Conservation (phyloP, 768 basidiomycete species). For the Omphalotus guepiniiformis region DNA sequence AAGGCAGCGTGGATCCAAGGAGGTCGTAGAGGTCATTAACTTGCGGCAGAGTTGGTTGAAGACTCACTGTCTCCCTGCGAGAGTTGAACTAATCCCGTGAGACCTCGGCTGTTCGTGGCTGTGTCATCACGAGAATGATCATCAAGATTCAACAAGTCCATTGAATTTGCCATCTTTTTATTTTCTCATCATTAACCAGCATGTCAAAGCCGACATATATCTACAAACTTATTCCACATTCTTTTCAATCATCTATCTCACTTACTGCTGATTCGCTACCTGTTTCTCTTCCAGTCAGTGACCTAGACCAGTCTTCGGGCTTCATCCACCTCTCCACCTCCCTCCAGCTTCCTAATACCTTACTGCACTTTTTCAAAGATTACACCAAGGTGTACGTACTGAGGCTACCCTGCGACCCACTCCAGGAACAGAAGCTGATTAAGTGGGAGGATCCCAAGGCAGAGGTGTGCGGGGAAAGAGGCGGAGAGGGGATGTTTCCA, state of each 20-base stretch:
- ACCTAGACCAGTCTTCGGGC: conserved; percentile 39
- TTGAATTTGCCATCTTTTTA: too few species aligned
- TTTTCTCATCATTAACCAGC: too few species aligned
- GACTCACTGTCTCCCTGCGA: not conserved
- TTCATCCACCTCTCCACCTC: conserved; percentile 58
- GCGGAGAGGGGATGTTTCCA: conserved; percentile 46
- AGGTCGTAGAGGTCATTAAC: conserved; percentile 14
- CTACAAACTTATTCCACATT: conserved; percentile 55
- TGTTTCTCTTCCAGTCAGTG: conserved; percentile 42
- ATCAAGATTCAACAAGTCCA: too few species aligned
- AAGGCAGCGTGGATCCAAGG: not conserved
- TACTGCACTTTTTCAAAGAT: conserved; percentile 41
- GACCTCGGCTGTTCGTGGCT: too few species aligned
- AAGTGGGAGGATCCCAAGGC: conserved; percentile 47
- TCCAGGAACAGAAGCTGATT: conserved; percentile 31
- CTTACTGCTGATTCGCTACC: conserved; percentile 32
- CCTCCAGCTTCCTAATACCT: conserved; percentile 42
- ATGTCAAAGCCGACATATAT: conserved; percentile 42
- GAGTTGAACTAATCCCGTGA: too few species aligned
- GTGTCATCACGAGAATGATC: too few species aligned
- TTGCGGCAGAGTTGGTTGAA: too few species aligned
- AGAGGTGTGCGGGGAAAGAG: conserved; percentile 38
- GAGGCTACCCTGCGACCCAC: conserved; percentile 35
- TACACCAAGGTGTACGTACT: conserved; percentile 38
- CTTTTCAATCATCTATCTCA: conserved; percentile 27